Evolutionary conservation across 148 eudicot species (phyloP), one percentile per base, ranked within the genome.

Genomic region (Amaranthus cruentus): DNA sequence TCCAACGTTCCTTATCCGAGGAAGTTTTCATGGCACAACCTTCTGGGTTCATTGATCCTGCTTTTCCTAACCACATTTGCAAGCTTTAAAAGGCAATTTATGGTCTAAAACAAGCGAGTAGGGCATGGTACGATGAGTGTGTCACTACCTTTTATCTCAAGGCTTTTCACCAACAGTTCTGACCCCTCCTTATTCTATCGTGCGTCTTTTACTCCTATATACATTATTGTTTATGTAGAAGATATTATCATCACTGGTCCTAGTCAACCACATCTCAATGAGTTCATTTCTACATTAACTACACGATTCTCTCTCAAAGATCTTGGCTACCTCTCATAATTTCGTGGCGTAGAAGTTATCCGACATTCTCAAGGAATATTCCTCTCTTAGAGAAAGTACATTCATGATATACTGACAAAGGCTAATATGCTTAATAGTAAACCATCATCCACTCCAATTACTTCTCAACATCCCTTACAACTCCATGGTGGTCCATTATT

Each of bases 41-140:
- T 6, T 51, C 4, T 5, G 50, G 69, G 2, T 66, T 66, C n/a
- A 44, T 44, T 66, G 69, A 66, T 38, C 4, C 50, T 12, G 50
- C 9, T 4, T 5, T 3, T 6, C 69, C 69, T 14, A 12, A 42
- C n/a, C 4, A 42, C 12, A 51, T 66, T 3, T 66, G 69, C 46
- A 9, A 48, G 6, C 69, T 66, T 18, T 0, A 18, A 18, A 18
- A 18, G 18, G 18, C 18, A 18, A 18, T 18, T 18, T 18, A 18
- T 18, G 6, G 50, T 38, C 50, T 66, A 3, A 44, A 48, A 44
- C 69, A 66, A 48, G 69, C 69, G 3, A 49, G 50, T 4, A n/a
- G 69, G 5, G 69, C 69, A 3, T 66, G 50, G 69, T 66, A 66
- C 50, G 46, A 12, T 46, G 69, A 66, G 13, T 51, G 43, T 51